Evolutionary conservation across 805 yeast genomes (phyloP), one percentile per base, ranked within the genome.

Genomic region (Metschnikowia proteae): DNA sequence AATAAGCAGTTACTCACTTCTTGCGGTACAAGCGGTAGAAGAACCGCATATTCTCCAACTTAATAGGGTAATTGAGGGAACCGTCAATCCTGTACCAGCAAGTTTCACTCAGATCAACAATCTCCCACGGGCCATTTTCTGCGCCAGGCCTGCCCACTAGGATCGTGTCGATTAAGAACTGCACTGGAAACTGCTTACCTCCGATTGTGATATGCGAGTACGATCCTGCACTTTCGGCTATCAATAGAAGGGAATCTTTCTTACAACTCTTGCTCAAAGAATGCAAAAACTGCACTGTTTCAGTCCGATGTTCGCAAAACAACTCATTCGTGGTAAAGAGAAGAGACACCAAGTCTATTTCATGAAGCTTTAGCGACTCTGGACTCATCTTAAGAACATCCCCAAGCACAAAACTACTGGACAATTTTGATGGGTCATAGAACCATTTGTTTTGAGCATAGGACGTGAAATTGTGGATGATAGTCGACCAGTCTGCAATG

Each of bases 161-260:
- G 1, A 88, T 73, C 33, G 84, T 86, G 60, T 89, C 96, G 8
- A 90, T 72, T 35, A 89, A 71, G 58, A 85, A 88, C 55, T 88
- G 90, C 3, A 89, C 83, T 0, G 96, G 96, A 68, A 89, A 89
- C 55, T 72, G 78, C 62, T 85, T 88, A 29, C 80, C 65, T 3
- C 96, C 96, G 38, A 89, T 76, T 2, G 81, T 75, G 34, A 89
- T 86, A 57, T 88, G 84, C 1, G 96, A 87, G 65, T 83, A 89
- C 7, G 95, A 86, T 0, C 97, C 96, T 0, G 97, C 97, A 67
- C 94, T 84, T 60, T 89, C 97, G 1, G 88, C 80, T 25, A 89
- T 80, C 39, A 90, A 70, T 32, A 89, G 65, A 28, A 78, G 64
- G 11, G 88, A 67, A 0, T 91, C 94, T 1, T 63, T 47, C 32